These are phyloP conservation scores for Solanum okadae DNA, from an alignment of 257 asterid genomes.

Conservation along the genomic window DNA sequence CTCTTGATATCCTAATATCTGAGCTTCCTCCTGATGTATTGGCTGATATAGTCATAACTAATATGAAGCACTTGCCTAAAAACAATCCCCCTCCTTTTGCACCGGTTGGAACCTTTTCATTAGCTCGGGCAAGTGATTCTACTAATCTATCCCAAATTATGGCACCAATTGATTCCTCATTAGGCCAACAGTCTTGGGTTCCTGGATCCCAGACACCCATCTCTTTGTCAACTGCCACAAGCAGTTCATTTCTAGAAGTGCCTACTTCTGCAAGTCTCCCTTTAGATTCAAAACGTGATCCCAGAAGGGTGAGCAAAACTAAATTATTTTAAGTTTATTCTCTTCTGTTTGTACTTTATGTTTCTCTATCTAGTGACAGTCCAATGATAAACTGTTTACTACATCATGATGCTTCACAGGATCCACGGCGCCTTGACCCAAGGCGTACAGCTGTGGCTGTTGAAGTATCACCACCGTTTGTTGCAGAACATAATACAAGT, in stretches of 20 bases:
- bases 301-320: slow-evolving; percentile 73
- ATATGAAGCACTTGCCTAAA: slow-evolving; percentile 88
- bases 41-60: slow-evolving; percentile 92
- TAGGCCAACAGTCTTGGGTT: slow-evolving; percentile 28
- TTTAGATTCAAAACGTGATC: slow-evolving; percentile 84
- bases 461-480: slow-evolving; percentile 39
- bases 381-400: not conserved
- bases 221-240: slow-evolving; percentile 25
- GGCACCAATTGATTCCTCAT: slow-evolving; percentile 49
- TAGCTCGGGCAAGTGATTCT: slow-evolving; percentile 33
- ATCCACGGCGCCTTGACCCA: slow-evolving; percentile 98
- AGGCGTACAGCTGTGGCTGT: slow-evolving; percentile 49
- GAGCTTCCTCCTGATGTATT: slow-evolving; percentile 86
- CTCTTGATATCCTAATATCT: slow-evolving; percentile 80
- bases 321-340: not conserved
- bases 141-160: slow-evolving; percentile 30
- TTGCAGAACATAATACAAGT: slow-evolving; percentile 42
- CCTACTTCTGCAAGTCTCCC: slow-evolving; percentile 39
- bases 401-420: slow-evolving; percentile 39
- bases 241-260: slow-evolving; percentile 36
- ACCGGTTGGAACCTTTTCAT: slow-evolving; percentile 21
- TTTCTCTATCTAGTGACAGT: not conserved
- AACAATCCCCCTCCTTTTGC: slow-evolving; percentile 43
- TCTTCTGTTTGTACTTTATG: not conserved
- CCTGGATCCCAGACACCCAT: slow-evolving; percentile 36